Base-by-base conservation (phyloP, 306 rosid genomes). In the Vicia faba region DNA sequence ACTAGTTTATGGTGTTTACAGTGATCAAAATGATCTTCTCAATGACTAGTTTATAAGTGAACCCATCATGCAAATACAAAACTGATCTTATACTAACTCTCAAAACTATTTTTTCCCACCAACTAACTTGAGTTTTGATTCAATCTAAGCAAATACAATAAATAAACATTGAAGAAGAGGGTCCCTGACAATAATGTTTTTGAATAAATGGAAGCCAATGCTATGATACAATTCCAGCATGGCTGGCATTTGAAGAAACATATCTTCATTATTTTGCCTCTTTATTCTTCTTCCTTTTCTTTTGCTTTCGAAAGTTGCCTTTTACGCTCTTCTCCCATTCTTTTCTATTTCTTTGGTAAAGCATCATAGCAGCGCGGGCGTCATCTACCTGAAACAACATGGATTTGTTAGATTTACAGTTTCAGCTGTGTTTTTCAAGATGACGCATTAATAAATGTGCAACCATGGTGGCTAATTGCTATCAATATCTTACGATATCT, bases 321-420 rank as follows among this genome's bases (percentile, higher is more conserved):
- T 89, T 88, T 2, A 64, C 66, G 40, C 71, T 77, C 81, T 71
- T 93, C 72, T 90, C 99, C 99, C 99, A 93, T 61, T 71, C 84
- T 74, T 63, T 85, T 70, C 80, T 82, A 64, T 83, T 85, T 72
- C 77, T 86, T 84, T 86, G 95, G 78, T 90, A 93, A 63, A 93
- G 99, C 71, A 90, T 44, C 99, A 93, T 93, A 2, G 96, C 97
- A 8, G 97, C 88, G 4, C 96, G 89, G 55, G 97, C 96, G 79
- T 93, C 97, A 28, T 93, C 86, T 69, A 90, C 59, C 98, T 93
- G 83, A 68, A 20, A 20, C 23, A 20, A 20, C 23, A 1, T 20
- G 23, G 23, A 20, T 20, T 20, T 20, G 23, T 20, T 20, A 20
- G 23, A 20, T 20, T 20, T 20, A 20, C 23, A 1, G 23, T 20